Conservation (phyloP, 2,329 filamentous ascomycete species). For the Reticulascus tulasneorum region DNA sequence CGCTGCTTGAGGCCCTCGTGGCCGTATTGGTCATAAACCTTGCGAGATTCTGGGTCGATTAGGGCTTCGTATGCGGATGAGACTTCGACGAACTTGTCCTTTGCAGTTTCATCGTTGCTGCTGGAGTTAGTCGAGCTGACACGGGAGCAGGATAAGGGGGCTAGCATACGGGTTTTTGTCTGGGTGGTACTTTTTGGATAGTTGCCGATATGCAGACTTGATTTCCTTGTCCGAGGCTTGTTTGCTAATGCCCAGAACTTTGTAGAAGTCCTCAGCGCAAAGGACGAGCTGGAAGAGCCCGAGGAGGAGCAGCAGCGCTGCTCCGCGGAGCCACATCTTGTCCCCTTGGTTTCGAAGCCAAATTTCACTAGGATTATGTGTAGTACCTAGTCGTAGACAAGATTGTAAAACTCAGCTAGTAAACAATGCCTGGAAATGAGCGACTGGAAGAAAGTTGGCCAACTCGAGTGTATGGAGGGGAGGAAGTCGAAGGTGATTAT, state of each 20-base stretch:
- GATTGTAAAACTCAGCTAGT: too few species aligned
- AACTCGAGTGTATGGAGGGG: too few species aligned
- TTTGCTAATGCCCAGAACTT: conserved; percentile 75
- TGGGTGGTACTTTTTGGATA: conserved; percentile 95
- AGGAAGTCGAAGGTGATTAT: background rate
- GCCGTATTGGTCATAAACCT: conserved; percentile 91
- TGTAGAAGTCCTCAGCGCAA: conserved; percentile 73
- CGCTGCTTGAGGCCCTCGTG: conserved; percentile 87
- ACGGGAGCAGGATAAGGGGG: background rate
- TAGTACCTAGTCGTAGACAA: too few species aligned
- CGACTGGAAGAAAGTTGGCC: conserved; percentile 4
- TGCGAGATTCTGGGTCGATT: conserved; percentile 71
- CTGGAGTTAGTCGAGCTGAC: background rate
- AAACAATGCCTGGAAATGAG: too few species aligned
- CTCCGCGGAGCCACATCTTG: conserved; percentile 50
- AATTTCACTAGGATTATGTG: too few species aligned
- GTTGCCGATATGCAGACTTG: conserved; percentile 85
- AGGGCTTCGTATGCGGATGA: conserved; percentile 95
- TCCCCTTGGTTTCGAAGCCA: too few species aligned
- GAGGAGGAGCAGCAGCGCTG: conserved; percentile 46
- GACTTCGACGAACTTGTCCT: conserved; percentile 89
- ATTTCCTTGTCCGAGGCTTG: conserved; percentile 81
- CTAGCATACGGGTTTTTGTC: conserved; percentile 88
- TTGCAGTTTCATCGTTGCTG: conserved; percentile 73
- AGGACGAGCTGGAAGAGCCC: conserved; percentile 50